These are phyloP conservation scores for Paratinospora sagittata DNA, from an alignment of 164 flowering plant species.

Conservation along the genomic window DNA sequence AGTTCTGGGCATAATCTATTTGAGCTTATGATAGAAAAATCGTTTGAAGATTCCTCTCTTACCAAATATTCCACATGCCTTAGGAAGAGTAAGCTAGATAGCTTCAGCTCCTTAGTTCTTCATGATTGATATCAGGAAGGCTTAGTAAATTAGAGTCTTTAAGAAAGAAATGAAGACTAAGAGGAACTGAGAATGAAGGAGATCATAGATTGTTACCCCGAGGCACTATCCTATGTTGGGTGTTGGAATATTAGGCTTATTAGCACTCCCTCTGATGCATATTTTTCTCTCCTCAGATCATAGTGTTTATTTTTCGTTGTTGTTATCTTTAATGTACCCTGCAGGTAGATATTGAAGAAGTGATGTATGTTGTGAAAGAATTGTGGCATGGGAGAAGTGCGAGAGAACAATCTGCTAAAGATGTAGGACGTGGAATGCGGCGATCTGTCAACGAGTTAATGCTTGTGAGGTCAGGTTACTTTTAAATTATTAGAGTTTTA, in stretches of 20 bases:
- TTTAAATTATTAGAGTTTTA: neutral
- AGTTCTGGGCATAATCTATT: neutral
- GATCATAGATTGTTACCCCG: no score
- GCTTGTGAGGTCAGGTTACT: constrained; percentile 64
- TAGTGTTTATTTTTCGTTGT: constrained; percentile 7
- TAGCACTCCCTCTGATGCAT: neutral
- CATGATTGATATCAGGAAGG: no score
- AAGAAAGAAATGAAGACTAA: no score
- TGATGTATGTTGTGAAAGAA: constrained; percentile 77
- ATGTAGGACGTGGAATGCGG: constrained; percentile 96
- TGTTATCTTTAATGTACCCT: constrained; percentile 6
- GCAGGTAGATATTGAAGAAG: constrained; percentile 93
- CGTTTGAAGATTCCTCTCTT: no score
- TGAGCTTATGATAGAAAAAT: neutral
- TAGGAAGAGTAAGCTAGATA: no score
- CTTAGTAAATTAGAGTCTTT: no score
- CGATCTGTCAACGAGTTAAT: constrained; percentile 84
- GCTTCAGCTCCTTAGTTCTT: no score
- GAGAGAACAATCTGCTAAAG: constrained; percentile 53
- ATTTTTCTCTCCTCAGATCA: neutral
- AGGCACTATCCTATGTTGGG: neutral
- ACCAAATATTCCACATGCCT: no score
- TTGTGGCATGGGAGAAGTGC: constrained; percentile 95
- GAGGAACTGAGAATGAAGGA: no score
- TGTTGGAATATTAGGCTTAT: no score